Evolutionary conservation across 2,329 filamentous ascomycete genomes (phyloP).

Genomic region (Penicillium sp.): DNA sequence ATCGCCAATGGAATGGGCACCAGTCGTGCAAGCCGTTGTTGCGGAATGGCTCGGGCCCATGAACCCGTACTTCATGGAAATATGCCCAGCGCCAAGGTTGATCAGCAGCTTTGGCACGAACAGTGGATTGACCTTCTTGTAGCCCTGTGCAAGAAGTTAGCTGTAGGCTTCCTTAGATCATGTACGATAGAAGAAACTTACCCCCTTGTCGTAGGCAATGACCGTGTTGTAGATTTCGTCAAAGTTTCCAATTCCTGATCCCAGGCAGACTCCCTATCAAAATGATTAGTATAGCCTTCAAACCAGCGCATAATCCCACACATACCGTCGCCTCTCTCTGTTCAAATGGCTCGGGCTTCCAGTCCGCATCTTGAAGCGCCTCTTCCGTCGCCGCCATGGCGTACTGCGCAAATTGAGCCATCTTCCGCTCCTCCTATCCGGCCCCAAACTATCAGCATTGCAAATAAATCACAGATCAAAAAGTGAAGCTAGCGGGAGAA

Average conservation of each 20-base stretch:
- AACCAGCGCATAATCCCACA: conserved; percentile 3
- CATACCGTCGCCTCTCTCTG: conserved; percentile 68
- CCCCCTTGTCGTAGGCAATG: conserved; percentile 68
- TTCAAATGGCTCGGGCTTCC: conserved; percentile 60
- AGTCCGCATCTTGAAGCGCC: conserved; percentile 78
- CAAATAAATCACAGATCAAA: background rate
- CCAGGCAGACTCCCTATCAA: conserved; percentile 77
- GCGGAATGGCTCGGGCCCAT: conserved; percentile 86
- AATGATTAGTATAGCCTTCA: background rate
- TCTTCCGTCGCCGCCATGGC: conserved; percentile 82
- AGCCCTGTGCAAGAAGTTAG: conserved; percentile 59
- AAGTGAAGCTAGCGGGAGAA: background rate
- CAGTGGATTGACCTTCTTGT: conserved; percentile 86
- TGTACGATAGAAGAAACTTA: conserved; percentile 42
- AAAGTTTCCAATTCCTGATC: conserved; percentile 92
- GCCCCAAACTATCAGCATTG: background rate
- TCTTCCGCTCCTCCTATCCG: conserved; percentile 66
- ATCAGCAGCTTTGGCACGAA: conserved; percentile 93
- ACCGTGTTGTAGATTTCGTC: conserved; percentile 86
- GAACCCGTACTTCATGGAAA: conserved; percentile 89
- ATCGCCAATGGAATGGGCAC: conserved; percentile 90
- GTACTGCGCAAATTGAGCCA: conserved; percentile 91
- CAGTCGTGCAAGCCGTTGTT: conserved; percentile 94
- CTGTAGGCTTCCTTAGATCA: background rate
- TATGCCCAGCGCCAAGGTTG: conserved; percentile 90